These are phyloP conservation scores for Plasmodium vinckei DNA, from an alignment of 169 alveolate species.

Conservation along the genomic window DNA sequence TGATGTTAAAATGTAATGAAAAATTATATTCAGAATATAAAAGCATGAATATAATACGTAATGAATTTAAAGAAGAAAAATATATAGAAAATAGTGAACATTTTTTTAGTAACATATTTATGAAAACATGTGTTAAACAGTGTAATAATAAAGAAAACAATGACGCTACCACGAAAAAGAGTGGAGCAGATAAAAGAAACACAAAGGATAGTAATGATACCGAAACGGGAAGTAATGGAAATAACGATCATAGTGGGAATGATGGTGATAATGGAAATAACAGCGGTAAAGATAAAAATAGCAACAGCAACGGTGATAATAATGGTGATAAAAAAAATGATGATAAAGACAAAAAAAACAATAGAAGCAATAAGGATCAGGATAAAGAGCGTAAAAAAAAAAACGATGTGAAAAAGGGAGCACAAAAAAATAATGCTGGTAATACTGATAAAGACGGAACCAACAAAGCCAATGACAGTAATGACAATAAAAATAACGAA, in stretches of 20 bases:
- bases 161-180: not conserved
- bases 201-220: not conserved
- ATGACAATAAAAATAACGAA: not conserved
- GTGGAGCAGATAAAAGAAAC: not conserved
- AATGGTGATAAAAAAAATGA: not conserved
- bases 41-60: constrained; percentile 7
- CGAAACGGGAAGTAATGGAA: not conserved
- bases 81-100: not conserved
- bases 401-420: constrained; percentile 5
- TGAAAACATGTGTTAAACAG: constrained; percentile 16
- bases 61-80: not conserved
- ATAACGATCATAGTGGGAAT: not conserved
- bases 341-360: constrained; percentile 8
- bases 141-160: not conserved
- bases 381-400: constrained; percentile 6
- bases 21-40: constrained; percentile 2
- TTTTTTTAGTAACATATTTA: not conserved
- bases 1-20: constrained; percentile 10
- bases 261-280: not conserved
- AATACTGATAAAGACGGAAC: constrained; percentile 16
- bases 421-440: not conserved
- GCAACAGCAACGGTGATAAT: not conserved
- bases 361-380: not conserved
- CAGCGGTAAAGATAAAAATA: not conserved
- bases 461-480: constrained; percentile 4